Evolutionary conservation across 2,329 filamentous ascomycete species (phyloP), one percentile per base, ranked within the genome.

Genomic region (Magnaporthiopsis incrustans): DNA sequence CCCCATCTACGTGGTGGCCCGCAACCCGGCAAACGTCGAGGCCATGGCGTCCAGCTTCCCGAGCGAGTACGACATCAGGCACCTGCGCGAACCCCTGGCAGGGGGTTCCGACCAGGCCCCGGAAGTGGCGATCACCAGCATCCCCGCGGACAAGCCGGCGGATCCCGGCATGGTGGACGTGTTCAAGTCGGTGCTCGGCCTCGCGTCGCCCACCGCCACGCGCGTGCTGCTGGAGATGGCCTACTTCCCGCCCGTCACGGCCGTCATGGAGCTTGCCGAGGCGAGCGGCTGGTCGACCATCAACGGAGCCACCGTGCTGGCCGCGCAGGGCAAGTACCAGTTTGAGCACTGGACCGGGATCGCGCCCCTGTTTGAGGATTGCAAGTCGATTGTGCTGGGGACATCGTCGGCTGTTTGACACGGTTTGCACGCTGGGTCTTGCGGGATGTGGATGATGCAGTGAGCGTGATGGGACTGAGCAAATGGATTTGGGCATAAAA

Each of bases 191-290:
- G 71, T 86, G 44, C 72, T 87, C n/a, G 77, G 78, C 65, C 75
- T 75, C 30, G 76, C 71, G 66, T 50, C 62, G 33, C 76, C 71
- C 66, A 44, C 62, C 64, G 70, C 73, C 71, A 77, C 76, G 32
- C 83, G 84, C 26, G 84, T 95, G 15, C 77, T 98, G 66, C 78
- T 98, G 4, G 95, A 99, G 76, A 97, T 99, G 93, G 94, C 95
- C 2, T 99, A 99, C 76, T 96, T 94, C 76, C 95, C 95, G 26
- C 81, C 84, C 0, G 83, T 90, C 63, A 99, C 95, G 5, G 85
- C 89, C 10, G 77, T 97, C 68, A 97, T 98, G 87, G 84, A 90
- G 73, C 79, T 97, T 73, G 94, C 93, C 2, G 82, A 87, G 70
- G 84, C 89, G 69, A 84, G 85, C 15, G 88, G 89, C 3, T 99